A percentile compares a stretch with the other conserved stretches of the same genome.
Evolutionary conservation across 192 early-diverging fungal genomes (phyloP).

Genomic region (Backusella liffmaniae): DNA sequence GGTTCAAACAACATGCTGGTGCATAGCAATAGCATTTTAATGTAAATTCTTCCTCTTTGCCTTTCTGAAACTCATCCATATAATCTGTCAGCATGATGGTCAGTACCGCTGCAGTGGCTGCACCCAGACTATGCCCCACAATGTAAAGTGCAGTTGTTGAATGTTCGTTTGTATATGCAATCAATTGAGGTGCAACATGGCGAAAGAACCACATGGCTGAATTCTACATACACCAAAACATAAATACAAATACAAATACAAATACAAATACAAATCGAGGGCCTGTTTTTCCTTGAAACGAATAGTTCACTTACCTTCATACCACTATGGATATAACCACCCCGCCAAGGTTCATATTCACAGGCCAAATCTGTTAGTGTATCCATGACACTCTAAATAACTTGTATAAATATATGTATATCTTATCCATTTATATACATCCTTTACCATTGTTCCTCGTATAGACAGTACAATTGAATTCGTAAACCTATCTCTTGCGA

Average conservation of each 20-base stretch:
- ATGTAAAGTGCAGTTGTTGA: constrained; percentile 54
- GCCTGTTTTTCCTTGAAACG: not conserved
- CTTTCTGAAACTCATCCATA: constrained; percentile 46
- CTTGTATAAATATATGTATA: not conserved
- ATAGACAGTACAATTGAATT: constrained; percentile 66
- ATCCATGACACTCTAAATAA: constrained; percentile 60
- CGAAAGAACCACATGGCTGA: constrained; percentile 73
- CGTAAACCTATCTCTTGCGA: constrained; percentile 60
- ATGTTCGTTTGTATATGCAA: constrained; percentile 57
- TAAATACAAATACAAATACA: not conserved
- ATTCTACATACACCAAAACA: constrained; percentile 1
- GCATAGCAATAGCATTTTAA: constrained; percentile 52
- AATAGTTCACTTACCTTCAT: constrained; percentile 45
- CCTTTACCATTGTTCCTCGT: constrained; percentile 63
- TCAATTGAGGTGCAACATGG: constrained; percentile 60
- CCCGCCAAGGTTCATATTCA: constrained; percentile 76
- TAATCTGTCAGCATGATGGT: constrained; percentile 70
- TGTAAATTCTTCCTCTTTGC: constrained; percentile 28
- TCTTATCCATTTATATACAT: not conserved
- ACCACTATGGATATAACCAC: constrained; percentile 73
- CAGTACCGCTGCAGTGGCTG: constrained; percentile 65
- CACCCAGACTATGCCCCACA: constrained; percentile 76
- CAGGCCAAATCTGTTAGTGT: constrained; percentile 75
- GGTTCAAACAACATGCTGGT: constrained; percentile 43
- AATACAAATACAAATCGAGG: not conserved